phyloP scores from a whole-genome alignment of 306 rosid species.

The Casuarina equisetifolia region DNA sequence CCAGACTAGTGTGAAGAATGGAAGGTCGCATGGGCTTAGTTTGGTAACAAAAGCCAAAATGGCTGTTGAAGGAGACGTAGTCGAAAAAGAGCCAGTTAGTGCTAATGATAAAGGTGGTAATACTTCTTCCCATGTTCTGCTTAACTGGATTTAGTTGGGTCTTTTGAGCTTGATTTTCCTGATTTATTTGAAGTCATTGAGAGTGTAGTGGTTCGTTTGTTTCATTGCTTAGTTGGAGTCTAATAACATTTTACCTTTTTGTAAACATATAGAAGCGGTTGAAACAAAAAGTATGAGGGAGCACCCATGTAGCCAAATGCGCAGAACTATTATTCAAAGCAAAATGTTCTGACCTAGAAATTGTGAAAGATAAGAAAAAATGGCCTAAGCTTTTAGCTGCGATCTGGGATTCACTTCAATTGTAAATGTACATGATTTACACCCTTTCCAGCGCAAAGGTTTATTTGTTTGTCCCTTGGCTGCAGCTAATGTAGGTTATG shows the following conservation, averaged over 20 bases:
- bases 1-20: slow-evolving; percentile 33
- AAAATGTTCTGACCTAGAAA: too few relatives aligned
- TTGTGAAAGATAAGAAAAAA: neutral
- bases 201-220: neutral
- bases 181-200: neutral
- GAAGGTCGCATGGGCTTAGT: slow-evolving; percentile 31
- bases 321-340: neutral
- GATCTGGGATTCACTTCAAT: neutral
- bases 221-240: neutral
- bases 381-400: neutral
- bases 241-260: neutral
- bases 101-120: slow-evolving; percentile 43
- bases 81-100: slow-evolving; percentile 41
- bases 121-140: slow-evolving; percentile 11
- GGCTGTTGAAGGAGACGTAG: slow-evolving; percentile 54
- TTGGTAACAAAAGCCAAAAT: slow-evolving; percentile 43
- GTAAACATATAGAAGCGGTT: neutral
- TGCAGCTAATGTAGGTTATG: slow-evolving; percentile 60
- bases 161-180: slow-evolving; percentile 11
- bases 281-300: neutral
- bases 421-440: neutral
- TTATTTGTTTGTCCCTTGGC: slow-evolving; percentile 6
- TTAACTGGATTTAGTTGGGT: slow-evolving; percentile 16
- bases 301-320: neutral
- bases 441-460: neutral